These are phyloP conservation scores for Aspergillus neoniger DNA, from an alignment of 2,329 filamentous ascomycete genomes.

Conservation along the genomic window DNA sequence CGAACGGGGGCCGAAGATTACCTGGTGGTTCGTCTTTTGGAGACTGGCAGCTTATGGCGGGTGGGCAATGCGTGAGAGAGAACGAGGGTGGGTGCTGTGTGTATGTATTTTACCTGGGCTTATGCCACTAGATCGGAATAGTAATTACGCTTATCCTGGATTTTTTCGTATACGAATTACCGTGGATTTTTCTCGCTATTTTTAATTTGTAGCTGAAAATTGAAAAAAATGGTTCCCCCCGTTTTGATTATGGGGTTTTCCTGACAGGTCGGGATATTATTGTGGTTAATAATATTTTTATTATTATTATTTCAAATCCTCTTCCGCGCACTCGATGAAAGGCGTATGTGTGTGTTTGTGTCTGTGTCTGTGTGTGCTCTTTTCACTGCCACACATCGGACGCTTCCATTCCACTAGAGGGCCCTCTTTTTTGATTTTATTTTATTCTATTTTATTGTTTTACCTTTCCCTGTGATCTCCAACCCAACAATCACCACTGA, in stretches of 20 bases:
- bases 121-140: neutral
- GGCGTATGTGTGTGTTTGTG: no score
- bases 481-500: constrained; percentile 12
- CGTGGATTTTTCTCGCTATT: neutral
- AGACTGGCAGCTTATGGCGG: constrained; percentile 7
- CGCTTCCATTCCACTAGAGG: neutral
- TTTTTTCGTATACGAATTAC: constrained; percentile 1
- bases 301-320: constrained; percentile 7
- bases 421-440: neutral
- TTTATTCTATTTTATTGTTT: neutral
- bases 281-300: neutral
- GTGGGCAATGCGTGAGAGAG: neutral
- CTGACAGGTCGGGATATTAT: neutral
- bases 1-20: constrained; percentile 10
- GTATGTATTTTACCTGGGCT: neutral
- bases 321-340: neutral
- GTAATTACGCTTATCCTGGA: neutral
- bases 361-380: no score
- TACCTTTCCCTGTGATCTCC: neutral
- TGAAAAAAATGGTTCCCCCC: neutral
- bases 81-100: neutral
- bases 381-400: neutral
- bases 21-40: constrained; percentile 2
- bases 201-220: neutral
- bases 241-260: neutral